Evolutionary conservation across 23 red algal species (phyloP).

Genomic region (Cyanidioschyzon merolae): DNA sequence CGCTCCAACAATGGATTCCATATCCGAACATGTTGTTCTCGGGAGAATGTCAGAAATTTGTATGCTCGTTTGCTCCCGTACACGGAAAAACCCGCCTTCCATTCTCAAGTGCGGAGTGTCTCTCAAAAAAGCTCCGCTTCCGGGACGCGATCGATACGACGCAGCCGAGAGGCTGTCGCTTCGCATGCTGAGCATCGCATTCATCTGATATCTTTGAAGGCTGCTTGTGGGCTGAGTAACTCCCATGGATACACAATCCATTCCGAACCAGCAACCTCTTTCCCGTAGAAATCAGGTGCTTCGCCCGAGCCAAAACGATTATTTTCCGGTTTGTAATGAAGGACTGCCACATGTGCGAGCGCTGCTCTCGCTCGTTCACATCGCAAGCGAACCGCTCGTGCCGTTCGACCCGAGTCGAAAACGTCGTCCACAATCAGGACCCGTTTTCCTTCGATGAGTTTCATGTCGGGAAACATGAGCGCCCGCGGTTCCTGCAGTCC

Average conservation of each 20-base stretch:
- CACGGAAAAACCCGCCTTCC: too few species aligned
- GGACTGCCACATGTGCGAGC: conserved; percentile 40
- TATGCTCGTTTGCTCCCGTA: too few species aligned
- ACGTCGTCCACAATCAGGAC: conserved; percentile 95
- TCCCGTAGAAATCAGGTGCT: conserved; percentile 58
- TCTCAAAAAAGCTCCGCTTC: too few species aligned
- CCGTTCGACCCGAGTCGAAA: conserved; percentile 81
- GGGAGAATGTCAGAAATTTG: too few species aligned
- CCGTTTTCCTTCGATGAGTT: conserved; percentile 40
- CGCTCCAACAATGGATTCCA: too few species aligned
- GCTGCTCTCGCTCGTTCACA: conserved; percentile 38
- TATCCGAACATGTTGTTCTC: too few species aligned
- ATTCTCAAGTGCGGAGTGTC: too few species aligned
- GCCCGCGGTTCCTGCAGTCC: conserved; percentile 73
- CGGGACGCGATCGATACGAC: neutral
- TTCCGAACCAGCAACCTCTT: conserved; percentile 21
- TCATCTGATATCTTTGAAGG: too few species aligned
- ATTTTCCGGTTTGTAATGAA: conserved; percentile 86
- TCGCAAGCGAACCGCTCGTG: conserved; percentile 46
- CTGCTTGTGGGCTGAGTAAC: neutral
- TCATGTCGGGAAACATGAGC: conserved; percentile 58
- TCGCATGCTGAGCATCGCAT: too few species aligned
- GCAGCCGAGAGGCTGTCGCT: neutral
- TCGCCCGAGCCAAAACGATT: conserved; percentile 22
- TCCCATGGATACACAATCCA: conserved; percentile 99